These are phyloP conservation scores for Sugiyamaella floridensis DNA, from an alignment of 805 yeast species.

Conservation along the genomic window DNA sequence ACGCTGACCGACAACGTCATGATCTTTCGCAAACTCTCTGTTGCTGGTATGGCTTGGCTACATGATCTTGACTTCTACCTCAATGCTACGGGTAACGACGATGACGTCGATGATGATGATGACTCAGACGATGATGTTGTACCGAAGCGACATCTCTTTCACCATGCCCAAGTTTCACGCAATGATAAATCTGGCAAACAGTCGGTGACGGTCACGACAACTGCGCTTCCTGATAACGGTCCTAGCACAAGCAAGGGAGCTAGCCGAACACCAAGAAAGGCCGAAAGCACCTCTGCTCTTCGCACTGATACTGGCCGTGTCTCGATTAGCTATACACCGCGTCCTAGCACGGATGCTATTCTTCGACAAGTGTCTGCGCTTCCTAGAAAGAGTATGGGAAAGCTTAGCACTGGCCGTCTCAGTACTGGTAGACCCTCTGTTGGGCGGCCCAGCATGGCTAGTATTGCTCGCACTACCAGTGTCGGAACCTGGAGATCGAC, in stretches of 20 bases:
- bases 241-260: background rate
- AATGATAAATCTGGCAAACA: conserved; percentile 83
- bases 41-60: conserved; percentile 83
- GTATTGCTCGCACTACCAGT: conserved; percentile 27
- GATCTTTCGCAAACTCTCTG: conserved; percentile 83
- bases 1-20: conserved; percentile 91
- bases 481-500: conserved; percentile 39
- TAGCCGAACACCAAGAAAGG: background rate
- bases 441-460: conserved; percentile 46
- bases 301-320: background rate
- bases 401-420: background rate
- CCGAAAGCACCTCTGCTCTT: conserved; percentile 8
- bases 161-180: conserved; percentile 43
- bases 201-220: conserved; percentile 46
- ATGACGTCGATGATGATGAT: conserved; percentile 16
- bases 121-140: conserved; percentile 2
- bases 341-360: conserved; percentile 20
- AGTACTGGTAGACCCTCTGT: conserved; percentile 2
- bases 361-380: conserved; percentile 21
- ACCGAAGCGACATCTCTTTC: background rate
- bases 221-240: background rate
- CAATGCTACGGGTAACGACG: conserved; percentile 21
- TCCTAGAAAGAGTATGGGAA: conserved; percentile 18
- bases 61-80: conserved; percentile 59
- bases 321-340: conserved; percentile 2